Evolutionary conservation across 768 basidiomycete species (phyloP).

Genomic region (Rhodotorula graminis): DNA sequence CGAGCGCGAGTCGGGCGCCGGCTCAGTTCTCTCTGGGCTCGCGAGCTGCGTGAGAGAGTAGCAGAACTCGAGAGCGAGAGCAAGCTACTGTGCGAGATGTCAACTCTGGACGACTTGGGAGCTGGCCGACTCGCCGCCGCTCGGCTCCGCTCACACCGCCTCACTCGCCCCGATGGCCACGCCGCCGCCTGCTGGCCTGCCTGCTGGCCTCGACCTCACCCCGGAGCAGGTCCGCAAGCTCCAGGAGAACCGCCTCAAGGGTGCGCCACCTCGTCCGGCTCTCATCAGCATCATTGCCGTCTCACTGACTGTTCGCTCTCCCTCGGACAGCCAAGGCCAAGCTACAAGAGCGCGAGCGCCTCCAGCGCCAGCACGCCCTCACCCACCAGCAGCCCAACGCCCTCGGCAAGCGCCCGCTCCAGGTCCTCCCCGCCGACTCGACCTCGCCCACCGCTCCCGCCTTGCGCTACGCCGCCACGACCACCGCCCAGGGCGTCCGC

Average conservation of each 20-base stretch:
- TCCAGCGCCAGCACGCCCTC: not conserved
- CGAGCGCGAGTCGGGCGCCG: too few relatives aligned
- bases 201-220: not conserved
- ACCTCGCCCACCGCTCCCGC: conserved; percentile 57
- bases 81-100: not conserved
- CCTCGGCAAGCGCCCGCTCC: conserved; percentile 72
- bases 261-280: conserved; percentile 2
- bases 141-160: not conserved
- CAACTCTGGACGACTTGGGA: too few relatives aligned
- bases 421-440: conserved; percentile 57
- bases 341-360: conserved; percentile 34
- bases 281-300: not conserved
- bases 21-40: too few relatives aligned
- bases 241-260: conserved; percentile 31
- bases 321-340: conserved; percentile 36
- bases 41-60: too few relatives aligned
- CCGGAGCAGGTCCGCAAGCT: conserved; percentile 21
- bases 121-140: too few relatives aligned
- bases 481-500: not conserved
- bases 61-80: too few relatives aligned
- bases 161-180: not conserved
- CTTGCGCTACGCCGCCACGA: conserved; percentile 16
- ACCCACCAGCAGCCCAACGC: conserved; percentile 37
- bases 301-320: conserved; percentile 3
- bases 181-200: not conserved